phyloP scores from a whole-genome alignment of 345 rosid genomes.

The Syzygium aromaticum region DNA sequence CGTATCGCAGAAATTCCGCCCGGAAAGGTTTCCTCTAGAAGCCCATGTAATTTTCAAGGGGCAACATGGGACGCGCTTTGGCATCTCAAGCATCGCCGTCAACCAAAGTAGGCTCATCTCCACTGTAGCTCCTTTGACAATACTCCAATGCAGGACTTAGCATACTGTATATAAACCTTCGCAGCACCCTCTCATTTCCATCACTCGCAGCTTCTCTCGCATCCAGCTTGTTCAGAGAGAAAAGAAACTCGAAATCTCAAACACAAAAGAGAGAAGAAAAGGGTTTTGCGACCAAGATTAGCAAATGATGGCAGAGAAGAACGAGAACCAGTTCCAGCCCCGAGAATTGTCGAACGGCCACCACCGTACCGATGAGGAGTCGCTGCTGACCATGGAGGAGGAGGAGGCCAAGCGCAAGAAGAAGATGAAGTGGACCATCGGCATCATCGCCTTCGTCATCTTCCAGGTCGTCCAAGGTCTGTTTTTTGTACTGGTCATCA shows the following conservation, averaged over 20 bases:
- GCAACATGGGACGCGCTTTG: background rate
- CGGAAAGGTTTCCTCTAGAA: background rate
- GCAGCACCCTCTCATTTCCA: background rate
- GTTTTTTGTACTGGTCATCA: conserved; percentile 5
- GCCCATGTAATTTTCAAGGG: background rate
- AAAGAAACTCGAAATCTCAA: background rate
- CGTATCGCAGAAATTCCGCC: background rate
- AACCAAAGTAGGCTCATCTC: background rate
- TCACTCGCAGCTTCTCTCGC: background rate
- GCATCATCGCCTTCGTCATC: conserved; percentile 12
- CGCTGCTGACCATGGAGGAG: background rate
- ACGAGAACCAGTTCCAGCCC: background rate
- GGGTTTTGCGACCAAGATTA: background rate
- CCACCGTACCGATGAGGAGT: conserved; percentile 5
- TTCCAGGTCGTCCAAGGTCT: conserved; percentile 14
- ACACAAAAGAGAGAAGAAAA: background rate
- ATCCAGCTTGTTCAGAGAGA: background rate
- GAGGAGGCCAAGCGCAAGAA: conserved; percentile 12
- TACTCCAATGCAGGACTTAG: background rate
- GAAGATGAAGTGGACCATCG: conserved; percentile 11
- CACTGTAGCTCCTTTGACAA: background rate
- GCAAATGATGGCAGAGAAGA: background rate
- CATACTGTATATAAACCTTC: background rate
- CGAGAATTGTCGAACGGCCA: background rate
- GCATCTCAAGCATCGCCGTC: background rate